Evolutionary conservation across 164 flowering plant genomes (phyloP).

Genomic region (Chimonanthus praecox): DNA sequence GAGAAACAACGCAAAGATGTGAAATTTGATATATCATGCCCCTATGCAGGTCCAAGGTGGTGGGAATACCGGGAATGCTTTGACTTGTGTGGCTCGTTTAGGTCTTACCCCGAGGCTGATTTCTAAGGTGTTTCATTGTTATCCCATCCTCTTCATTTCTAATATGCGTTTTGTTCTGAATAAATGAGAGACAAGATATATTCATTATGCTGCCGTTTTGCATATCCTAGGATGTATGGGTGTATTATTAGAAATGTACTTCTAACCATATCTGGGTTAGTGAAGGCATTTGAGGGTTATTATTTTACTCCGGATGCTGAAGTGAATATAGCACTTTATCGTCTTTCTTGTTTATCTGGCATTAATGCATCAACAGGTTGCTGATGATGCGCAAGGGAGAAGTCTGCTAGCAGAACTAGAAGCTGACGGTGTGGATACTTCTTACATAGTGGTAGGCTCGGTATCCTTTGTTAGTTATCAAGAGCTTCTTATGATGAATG

Average conservation of each 20-base stretch:
- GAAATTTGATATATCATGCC: too few species aligned
- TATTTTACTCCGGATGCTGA: background rate
- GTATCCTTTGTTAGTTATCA: background rate
- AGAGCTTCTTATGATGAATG: background rate
- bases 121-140: slow-evolving; percentile 50
- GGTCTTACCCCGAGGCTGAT: slow-evolving; percentile 74
- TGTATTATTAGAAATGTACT: too few species aligned
- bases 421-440: slow-evolving; percentile 82
- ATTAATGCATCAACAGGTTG: slow-evolving; percentile 38
- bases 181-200: background rate
- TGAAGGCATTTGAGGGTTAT: too few species aligned
- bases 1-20: too few species aligned
- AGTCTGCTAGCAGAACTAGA: slow-evolving; percentile 67
- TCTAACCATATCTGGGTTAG: too few species aligned
- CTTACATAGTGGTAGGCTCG: slow-evolving; percentile 61
- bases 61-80: slow-evolving; percentile 89
- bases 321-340: background rate
- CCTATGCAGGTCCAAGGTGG: slow-evolving; percentile 80
- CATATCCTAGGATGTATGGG: background rate
- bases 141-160: slow-evolving; percentile 1
- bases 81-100: slow-evolving; percentile 79
- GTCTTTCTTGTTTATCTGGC: background rate
- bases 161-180: background rate
- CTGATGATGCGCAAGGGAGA: slow-evolving; percentile 75
- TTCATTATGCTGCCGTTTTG: background rate